Evolutionary conservation across 768 basidiomycete genomes (phyloP), one percentile per base, ranked within the genome.

Genomic region (Leccinum arenicola): DNA sequence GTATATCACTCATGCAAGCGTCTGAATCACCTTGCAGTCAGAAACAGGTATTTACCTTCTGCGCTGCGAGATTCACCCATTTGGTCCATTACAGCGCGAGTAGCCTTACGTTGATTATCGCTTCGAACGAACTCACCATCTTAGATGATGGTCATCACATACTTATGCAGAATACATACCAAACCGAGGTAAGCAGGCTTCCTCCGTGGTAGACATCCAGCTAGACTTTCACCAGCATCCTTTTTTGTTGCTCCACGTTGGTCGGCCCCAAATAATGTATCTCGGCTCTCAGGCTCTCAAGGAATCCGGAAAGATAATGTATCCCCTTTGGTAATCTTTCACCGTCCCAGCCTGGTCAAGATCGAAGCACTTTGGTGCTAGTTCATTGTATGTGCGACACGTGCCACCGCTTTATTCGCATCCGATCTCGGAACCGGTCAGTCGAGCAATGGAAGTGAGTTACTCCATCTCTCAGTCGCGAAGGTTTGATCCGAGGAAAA

Each of bases 341-440:
- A 14, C 74, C 76, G 8, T 64, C 68, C 1, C 68, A 58, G 58
- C 47, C 66, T 73, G 61, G 38, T 8, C 27, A 27, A 8, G 36
- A 55, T 1, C 51, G 49, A 40, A 53, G 23, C 2, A 74, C 75
- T 21, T 61, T 87, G 15, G 60, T 72, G 2, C 82, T 83, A 0
- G 31, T 31, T 87, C 85, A 0, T 66, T 79, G 9, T 87, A 84
- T 64, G 82, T 85, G 0, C 80, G 84, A 3, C 81, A 83, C 12
- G 66, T 83, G 35, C 86, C 8, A 40, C 17, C 86, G 4, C 67
- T 88, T 7, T 70, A 82, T 64, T 68, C 70, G 0, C 84, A 86
- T 64, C 86, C 86, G 3, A 78, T 82, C 36, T 66, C 52, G 3
- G 63, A 67, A 23, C 64, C 69, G 4, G 56, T 72, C 54, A 61